Evolutionary conservation across 73 alveolate species (phyloP).

Genomic region (Paramecium bursaria): DNA sequence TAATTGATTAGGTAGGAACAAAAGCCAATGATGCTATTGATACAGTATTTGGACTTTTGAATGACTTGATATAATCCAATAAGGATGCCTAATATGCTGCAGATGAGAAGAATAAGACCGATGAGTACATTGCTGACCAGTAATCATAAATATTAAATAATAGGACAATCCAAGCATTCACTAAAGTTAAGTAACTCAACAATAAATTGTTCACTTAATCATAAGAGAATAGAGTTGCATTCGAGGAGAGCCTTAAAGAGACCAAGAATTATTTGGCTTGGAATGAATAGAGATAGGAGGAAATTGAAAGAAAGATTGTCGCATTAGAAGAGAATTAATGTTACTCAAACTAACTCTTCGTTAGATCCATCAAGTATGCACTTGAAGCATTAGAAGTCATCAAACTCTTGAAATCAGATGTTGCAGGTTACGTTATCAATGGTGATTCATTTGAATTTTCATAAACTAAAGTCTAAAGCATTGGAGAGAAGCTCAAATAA

Average conservation of each 20-base stretch:
- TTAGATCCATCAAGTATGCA: slow-evolving; percentile 39
- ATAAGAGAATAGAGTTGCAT: not conserved
- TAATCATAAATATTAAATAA: not conserved
- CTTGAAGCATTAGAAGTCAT: slow-evolving; percentile 48
- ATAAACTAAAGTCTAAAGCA: slow-evolving; percentile 48
- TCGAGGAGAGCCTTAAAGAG: slow-evolving; percentile 13
- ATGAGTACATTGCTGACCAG: slow-evolving; percentile 49
- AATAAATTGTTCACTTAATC: slow-evolving; percentile 43
- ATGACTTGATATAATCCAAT: slow-evolving; percentile 51
- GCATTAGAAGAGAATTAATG: slow-evolving; percentile 41
- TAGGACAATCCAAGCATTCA: slow-evolving; percentile 58
- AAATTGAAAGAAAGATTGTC: slow-evolving; percentile 54
- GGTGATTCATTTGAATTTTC: slow-evolving; percentile 62
- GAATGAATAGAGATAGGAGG: slow-evolving; percentile 60
- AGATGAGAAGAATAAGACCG: slow-evolving; percentile 57
- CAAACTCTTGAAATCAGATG: slow-evolving; percentile 59
- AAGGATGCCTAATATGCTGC: slow-evolving; percentile 57
- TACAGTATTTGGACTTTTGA: slow-evolving; percentile 34
- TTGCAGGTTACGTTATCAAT: slow-evolving; percentile 51
- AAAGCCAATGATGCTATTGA: slow-evolving; percentile 64
- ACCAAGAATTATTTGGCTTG: slow-evolving; percentile 58
- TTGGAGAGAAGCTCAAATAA: slow-evolving; percentile 48
- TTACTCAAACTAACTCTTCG: slow-evolving; percentile 34
- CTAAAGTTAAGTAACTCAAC: slow-evolving; percentile 18
- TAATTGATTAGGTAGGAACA: slow-evolving; percentile 32